Percentiles rank a stretch among this genome's conserved stretches.
These are phyloP conservation scores for Cryphonectria naterciae DNA, from an alignment of 2,329 filamentous ascomycete genomes.

Conservation along the genomic window DNA sequence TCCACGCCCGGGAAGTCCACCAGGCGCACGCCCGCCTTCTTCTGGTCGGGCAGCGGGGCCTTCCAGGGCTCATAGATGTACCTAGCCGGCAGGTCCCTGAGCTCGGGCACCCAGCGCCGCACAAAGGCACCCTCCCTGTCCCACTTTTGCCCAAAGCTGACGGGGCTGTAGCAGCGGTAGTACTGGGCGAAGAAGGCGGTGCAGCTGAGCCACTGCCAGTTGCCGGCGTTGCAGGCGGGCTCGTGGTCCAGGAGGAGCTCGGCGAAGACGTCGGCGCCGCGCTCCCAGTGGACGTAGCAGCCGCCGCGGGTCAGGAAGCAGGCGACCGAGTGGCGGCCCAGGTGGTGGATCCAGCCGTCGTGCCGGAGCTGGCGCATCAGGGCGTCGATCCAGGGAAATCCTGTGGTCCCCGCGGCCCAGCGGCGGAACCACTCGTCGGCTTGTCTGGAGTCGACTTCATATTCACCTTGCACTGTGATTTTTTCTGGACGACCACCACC, in stretches of 20 bases:
- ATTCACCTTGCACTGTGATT: slow-evolving; percentile 46
- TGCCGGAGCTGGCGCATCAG: slow-evolving; percentile 73
- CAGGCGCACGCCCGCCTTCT: slow-evolving; percentile 52
- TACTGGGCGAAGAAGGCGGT: slow-evolving; percentile 76
- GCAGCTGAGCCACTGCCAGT: slow-evolving; percentile 80
- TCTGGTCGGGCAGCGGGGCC: slow-evolving; percentile 69
- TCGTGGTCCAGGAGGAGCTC: slow-evolving; percentile 78
- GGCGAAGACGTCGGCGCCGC: slow-evolving; percentile 77
- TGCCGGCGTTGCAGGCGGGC: slow-evolving; percentile 72
- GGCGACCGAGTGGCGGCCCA: slow-evolving; percentile 76
- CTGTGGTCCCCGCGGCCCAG: slow-evolving; percentile 71
- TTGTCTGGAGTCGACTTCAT: slow-evolving; percentile 64
- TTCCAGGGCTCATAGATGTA: slow-evolving; percentile 84
- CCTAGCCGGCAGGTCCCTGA: slow-evolving; percentile 64
- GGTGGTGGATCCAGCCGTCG: slow-evolving; percentile 81
- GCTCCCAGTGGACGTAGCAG: slow-evolving; percentile 79
- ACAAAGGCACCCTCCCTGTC: slow-evolving; percentile 71
- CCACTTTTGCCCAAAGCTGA: slow-evolving; percentile 77
- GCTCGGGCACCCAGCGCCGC: slow-evolving; percentile 68
- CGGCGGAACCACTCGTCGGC: slow-evolving; percentile 70
- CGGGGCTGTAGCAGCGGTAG: slow-evolving; percentile 70
- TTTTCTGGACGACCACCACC: not conserved
- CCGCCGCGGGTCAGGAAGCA: slow-evolving; percentile 81
- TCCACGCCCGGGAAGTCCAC: slow-evolving; percentile 55
- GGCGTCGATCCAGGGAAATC: slow-evolving; percentile 81